A percentile compares a stretch with the other conserved stretches of the same genome.
Evolutionary conservation across 441 rosid species (phyloP).

Genomic region (Brassica hybrid): DNA sequence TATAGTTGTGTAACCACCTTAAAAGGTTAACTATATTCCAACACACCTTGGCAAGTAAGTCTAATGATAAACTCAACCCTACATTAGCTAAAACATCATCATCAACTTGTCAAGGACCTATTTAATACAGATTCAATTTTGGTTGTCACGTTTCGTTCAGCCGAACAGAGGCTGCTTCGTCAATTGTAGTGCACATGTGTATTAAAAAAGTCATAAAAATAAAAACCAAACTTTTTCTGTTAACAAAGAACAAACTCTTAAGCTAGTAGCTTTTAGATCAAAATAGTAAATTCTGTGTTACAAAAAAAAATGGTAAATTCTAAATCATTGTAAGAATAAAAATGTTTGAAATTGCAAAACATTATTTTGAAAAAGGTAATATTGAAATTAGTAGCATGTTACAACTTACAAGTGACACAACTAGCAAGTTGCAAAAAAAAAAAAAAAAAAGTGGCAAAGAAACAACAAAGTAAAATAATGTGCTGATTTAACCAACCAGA

Average conservation of each 20-base stretch:
- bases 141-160: background rate
- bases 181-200: background rate
- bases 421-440: conserved; percentile 14
- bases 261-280: background rate
- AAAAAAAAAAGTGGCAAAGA: conserved; percentile 25
- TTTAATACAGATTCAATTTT: conserved; percentile 7
- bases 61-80: conserved; percentile 26
- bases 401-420: conserved; percentile 4
- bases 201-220: background rate
- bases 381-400: background rate
- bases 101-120: conserved; percentile 18
- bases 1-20: conserved; percentile 12
- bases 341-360: background rate
- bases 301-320: background rate
- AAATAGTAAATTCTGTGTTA: background rate
- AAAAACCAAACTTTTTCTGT: background rate
- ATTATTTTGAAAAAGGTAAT: background rate
- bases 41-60: conserved; percentile 18
- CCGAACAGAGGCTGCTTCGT: background rate
- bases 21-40: conserved; percentile 22
- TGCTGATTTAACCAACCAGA: conserved; percentile 28
- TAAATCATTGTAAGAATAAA: background rate
- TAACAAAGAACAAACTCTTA: background rate
- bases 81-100: conserved; percentile 34
- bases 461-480: conserved; percentile 10